Evolutionary conservation across 352 stramenopile genomes (phyloP), one percentile per base, ranked within the genome.

Genomic region (Phytophthora rubi): DNA sequence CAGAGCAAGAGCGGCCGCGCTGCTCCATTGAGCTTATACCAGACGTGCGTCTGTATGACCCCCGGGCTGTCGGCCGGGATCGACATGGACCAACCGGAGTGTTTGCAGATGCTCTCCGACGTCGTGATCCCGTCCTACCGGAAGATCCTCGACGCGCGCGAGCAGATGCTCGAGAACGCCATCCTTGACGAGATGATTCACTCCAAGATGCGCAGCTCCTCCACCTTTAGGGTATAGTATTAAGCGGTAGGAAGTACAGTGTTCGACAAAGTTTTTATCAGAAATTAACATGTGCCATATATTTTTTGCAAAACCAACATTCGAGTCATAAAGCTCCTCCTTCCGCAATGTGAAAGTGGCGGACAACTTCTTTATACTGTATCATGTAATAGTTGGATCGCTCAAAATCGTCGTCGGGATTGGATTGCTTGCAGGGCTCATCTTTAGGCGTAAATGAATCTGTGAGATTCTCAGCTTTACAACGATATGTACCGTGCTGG

Each of bases 101-200:
- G 74, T 7, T 54, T 79, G 53, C 26, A 79, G 60, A 75, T 79
- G 60, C 71, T 82, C 21, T 47, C 67, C 0, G 62, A 75, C 49
- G 52, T 73, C 8, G 70, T 77, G 57, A 75, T 74, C 37, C 71
- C 71, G 47, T 82, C 71, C 2, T 82, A 79, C 59, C 71, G 67
- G 33, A 77, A 79, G 68, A 69, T 82, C 48, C 62, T 82, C n/a
- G 68, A 79, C 0, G 71, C 67, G 4, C 75, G 75, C 23, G 75
- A 82, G 52, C 75, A 82, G 49, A 54, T 75, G 54, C 65, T 82
- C 15, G 75, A 82, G 68, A 82, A 82, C 53, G 47, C 52, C 30
- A 70, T 82, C 48, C 66, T 82, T 18, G 75, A 82, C 52, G 67
- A 75, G 33, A 79, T 82, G 56, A 70, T 81, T 42, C 47, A 76